Evolutionary conservation across 1,284 basidiomycete species (phyloP).

Genomic region (Apiotrichum akiyoshidainum): DNA sequence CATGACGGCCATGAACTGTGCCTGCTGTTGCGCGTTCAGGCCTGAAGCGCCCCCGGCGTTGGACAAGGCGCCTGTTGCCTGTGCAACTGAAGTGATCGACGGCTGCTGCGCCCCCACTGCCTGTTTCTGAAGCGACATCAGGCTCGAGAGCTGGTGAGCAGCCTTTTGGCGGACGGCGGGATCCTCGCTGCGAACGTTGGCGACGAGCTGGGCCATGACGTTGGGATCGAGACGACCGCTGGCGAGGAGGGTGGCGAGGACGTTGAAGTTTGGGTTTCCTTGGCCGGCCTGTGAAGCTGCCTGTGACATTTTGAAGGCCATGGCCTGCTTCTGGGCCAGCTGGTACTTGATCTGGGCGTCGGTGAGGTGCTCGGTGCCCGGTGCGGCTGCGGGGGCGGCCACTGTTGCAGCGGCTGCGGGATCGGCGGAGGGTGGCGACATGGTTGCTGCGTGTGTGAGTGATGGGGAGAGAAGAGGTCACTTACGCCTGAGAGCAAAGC

Average conservation of each 20-base stretch:
- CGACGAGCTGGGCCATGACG: slow-evolving; percentile 19
- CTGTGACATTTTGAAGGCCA: slow-evolving; percentile 21
- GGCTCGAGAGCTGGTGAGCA: slow-evolving; percentile 15
- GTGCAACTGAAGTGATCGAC: not conserved
- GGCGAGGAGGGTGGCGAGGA: slow-evolving; percentile 11
- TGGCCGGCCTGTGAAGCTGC: slow-evolving; percentile 12
- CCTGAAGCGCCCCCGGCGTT: not conserved
- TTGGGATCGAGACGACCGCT: slow-evolving; percentile 19
- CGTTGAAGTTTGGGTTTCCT: slow-evolving; percentile 10
- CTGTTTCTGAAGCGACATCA: slow-evolving; percentile 12
- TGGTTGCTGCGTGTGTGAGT: not conserved
- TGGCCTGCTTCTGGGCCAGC: slow-evolving; percentile 22
- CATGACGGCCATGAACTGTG: slow-evolving; percentile 18
- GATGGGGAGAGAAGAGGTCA: not conserved
- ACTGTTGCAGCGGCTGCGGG: not conserved
- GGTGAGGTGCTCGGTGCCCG: slow-evolving; percentile 1
- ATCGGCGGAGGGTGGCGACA: slow-evolving; percentile 3
- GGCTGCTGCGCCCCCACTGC: slow-evolving; percentile 6
- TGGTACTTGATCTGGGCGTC: slow-evolving; percentile 27
- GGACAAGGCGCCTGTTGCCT: not conserved
- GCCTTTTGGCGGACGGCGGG: slow-evolving; percentile 12
- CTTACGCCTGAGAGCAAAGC: slow-evolving; percentile 16
- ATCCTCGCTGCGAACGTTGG: slow-evolving; percentile 15
- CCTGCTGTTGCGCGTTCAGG: slow-evolving; percentile 10
- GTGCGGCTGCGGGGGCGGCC: not conserved